A percentile compares a stretch with the other conserved stretches of the same genome.
Evolutionary conservation across 306 rosid species (phyloP).

Genomic region (Glycine tomentella): DNA sequence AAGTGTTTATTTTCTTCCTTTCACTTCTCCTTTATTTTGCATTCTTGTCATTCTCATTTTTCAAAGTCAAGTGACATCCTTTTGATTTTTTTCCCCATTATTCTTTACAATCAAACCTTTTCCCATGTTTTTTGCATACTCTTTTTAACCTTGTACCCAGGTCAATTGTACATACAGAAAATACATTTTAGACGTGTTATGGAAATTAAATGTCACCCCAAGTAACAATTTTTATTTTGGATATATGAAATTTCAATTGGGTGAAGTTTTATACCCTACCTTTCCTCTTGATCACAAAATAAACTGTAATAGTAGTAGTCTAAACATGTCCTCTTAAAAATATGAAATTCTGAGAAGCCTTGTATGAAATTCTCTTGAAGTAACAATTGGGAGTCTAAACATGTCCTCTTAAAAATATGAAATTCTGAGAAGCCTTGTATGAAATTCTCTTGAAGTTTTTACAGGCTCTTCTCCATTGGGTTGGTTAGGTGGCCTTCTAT

Average conservation of each 20-base stretch:
- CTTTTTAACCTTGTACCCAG: background rate
- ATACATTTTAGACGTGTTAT: background rate
- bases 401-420: background rate
- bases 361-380: no score
- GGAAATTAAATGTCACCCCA: slow-evolving; percentile 6
- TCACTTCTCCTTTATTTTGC: background rate
- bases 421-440: background rate
- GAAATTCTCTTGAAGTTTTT: slow-evolving; percentile 34
- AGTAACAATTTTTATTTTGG: slow-evolving; percentile 21
- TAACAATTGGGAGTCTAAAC: no score
- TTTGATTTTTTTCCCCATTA: no score
- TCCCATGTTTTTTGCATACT: background rate
- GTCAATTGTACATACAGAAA: background rate
- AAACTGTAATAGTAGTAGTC: slow-evolving; percentile 4
- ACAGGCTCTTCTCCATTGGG: slow-evolving; percentile 29
- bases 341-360: no score
- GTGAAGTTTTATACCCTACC: background rate
- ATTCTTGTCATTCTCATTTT: background rate
- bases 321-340: no score
- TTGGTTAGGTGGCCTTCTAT: slow-evolving; percentile 51
- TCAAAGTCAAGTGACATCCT: no score
- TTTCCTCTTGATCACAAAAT: background rate
- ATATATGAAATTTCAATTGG: background rate
- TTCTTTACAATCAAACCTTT: background rate
- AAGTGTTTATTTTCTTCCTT: slow-evolving; percentile 3